A percentile compares a stretch with the other conserved stretches of the same genome.
phyloP scores from a whole-genome alignment of 2,329 filamentous ascomycete genomes.

The Beauveria brongniartii region DNA sequence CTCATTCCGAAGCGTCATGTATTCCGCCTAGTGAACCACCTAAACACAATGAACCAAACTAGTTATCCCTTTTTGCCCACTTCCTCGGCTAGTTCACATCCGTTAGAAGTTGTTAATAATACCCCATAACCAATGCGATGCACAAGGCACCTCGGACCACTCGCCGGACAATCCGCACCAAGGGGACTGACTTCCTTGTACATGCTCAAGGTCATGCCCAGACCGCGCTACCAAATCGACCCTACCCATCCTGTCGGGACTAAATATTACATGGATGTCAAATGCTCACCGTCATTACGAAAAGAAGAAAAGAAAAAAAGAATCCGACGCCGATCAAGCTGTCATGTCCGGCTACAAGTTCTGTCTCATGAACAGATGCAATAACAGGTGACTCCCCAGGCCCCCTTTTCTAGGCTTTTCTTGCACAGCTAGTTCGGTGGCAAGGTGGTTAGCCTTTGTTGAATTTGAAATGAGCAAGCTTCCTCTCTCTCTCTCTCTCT shows the following conservation, averaged over 20 bases:
- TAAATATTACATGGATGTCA: not conserved
- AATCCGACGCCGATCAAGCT: not conserved
- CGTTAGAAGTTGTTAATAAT: too few species aligned
- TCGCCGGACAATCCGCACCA: too few species aligned
- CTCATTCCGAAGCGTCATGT: not conserved
- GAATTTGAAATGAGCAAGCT: not conserved
- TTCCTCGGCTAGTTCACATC: too few species aligned
- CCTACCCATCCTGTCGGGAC: not conserved
- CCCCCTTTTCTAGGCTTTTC: not conserved
- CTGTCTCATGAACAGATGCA: not conserved
- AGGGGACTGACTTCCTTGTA: too few species aligned
- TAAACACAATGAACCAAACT: too few species aligned
- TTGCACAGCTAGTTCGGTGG: not conserved
- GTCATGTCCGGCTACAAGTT: not conserved
- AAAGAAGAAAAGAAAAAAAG: not conserved
- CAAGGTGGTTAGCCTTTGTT: not conserved
- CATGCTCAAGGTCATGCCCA: too few species aligned
- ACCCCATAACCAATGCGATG: too few species aligned
- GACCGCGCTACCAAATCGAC: not conserved
- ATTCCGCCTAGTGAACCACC: not conserved
- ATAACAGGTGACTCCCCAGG: not conserved
- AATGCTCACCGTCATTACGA: not conserved
- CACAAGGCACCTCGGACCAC: too few species aligned
- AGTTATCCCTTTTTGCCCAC: too few species aligned
- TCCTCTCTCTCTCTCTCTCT: not conserved